Conservation (phyloP, 768 basidiomycete species). For the Gelatoporia subvermispora region DNA sequence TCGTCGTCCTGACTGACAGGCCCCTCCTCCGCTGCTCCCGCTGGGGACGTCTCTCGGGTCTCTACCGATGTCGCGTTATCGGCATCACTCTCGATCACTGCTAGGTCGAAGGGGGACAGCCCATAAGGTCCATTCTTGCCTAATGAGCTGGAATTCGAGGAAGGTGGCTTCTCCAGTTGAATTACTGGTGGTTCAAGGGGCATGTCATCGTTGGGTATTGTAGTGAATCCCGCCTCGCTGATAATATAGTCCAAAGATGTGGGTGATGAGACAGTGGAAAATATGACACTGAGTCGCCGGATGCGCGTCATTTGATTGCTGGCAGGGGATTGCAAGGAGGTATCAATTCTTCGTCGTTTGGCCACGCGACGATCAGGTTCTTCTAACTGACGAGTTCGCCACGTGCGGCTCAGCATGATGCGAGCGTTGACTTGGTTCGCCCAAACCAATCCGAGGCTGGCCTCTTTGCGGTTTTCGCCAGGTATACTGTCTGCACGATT, state of each 20-base stretch:
- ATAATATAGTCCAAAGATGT: slow-evolving; percentile 74
- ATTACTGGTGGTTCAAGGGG: slow-evolving; percentile 5
- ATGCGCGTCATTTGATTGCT: not conserved
- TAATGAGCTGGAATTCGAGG: not conserved
- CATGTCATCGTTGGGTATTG: slow-evolving; percentile 6
- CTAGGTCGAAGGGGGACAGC: too few relatives aligned
- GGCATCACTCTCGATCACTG: too few relatives aligned
- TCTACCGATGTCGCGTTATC: too few relatives aligned
- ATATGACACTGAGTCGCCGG: slow-evolving; percentile 72
- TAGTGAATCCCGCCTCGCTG: slow-evolving; percentile 50
- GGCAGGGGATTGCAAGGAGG: slow-evolving; percentile 3
- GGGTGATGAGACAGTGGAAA: slow-evolving; percentile 58
- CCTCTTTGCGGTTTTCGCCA: slow-evolving; percentile 67
- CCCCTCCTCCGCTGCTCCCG: slow-evolving; percentile 6
- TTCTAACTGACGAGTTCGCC: slow-evolving; percentile 54
- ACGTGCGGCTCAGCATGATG: slow-evolving; percentile 77
- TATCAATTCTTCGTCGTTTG: slow-evolving; percentile 27
- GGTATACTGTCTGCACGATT: slow-evolving; percentile 54
- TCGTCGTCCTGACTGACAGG: slow-evolving; percentile 2
- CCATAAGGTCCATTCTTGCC: too few relatives aligned
- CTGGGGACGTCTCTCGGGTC: not conserved
- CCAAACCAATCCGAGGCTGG: slow-evolving; percentile 86
- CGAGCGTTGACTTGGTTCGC: slow-evolving; percentile 88
- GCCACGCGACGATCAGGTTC: slow-evolving; percentile 14
- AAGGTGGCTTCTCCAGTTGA: not conserved